A percentile compares a stretch with the other conserved stretches of the same genome.
phyloP scores from a whole-genome alignment of 1,139 yeast genomes.

The Hyphopichia buzzinii region DNA sequence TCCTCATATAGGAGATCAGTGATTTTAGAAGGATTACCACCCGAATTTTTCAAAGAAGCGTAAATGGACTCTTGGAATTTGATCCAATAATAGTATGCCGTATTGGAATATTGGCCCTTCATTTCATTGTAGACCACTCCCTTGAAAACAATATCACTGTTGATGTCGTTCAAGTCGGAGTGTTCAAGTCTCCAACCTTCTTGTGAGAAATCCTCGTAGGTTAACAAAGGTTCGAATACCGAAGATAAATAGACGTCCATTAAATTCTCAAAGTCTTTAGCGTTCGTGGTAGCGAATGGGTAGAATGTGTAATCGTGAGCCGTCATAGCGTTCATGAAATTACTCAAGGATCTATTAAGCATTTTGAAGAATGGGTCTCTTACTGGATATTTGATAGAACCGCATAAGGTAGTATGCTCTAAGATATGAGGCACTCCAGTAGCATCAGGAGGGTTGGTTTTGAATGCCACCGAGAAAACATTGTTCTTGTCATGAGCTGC shows the following conservation, averaged over 20 bases:
- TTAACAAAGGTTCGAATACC: slow-evolving; percentile 76
- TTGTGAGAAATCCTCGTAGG: slow-evolving; percentile 81
- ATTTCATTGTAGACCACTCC: slow-evolving; percentile 98
- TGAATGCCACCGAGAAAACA: slow-evolving; percentile 86
- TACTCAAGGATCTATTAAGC: slow-evolving; percentile 83
- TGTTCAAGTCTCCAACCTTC: slow-evolving; percentile 98
- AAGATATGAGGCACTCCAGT: slow-evolving; percentile 96
- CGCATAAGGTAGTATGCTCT: slow-evolving; percentile 95
- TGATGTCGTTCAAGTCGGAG: slow-evolving; percentile 52
- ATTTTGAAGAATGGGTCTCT: slow-evolving; percentile 97
- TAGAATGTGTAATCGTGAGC: slow-evolving; percentile 94
- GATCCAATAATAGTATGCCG: slow-evolving; percentile 82
- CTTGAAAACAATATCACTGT: slow-evolving; percentile 68
- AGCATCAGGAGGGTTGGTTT: slow-evolving; percentile 89
- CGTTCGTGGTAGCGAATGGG: slow-evolving; percentile 94
- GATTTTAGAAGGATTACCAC: slow-evolving; percentile 88
- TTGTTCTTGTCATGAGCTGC: slow-evolving; percentile 72
- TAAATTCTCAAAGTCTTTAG: slow-evolving; percentile 74
- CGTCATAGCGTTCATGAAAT: slow-evolving; percentile 99
- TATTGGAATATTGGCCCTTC: slow-evolving; percentile 95
- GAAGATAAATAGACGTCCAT: slow-evolving; percentile 89
- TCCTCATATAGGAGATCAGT: slow-evolving; percentile 74
- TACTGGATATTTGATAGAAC: slow-evolving; percentile 86
- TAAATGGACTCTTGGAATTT: slow-evolving; percentile 83
- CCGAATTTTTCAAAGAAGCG: slow-evolving; percentile 83